phyloP scores from a whole-genome alignment of 345 rosid genomes.

The Arabis hirsuta region DNA sequence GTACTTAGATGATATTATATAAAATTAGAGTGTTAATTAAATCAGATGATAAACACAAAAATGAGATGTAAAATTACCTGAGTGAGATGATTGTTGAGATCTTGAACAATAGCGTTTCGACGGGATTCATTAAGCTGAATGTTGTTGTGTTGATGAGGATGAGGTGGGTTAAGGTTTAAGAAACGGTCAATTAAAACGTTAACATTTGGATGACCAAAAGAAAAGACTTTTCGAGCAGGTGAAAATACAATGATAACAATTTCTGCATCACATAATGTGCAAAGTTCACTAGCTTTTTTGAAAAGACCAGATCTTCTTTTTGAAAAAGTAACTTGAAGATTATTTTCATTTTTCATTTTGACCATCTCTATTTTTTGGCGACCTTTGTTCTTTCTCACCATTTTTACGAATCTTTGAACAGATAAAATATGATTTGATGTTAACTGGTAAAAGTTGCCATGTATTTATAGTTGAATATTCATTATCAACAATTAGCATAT shows the following conservation, averaged over 20 bases:
- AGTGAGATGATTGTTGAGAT: constrained; percentile 58
- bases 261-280: constrained; percentile 32
- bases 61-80: constrained; percentile 23
- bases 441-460: neutral
- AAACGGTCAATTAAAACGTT: constrained; percentile 45
- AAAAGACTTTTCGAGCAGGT: constrained; percentile 49
- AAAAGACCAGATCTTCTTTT: constrained; percentile 42
- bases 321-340: constrained; percentile 38
- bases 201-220: constrained; percentile 65
- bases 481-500: neutral
- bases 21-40: neutral
- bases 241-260: constrained; percentile 36
- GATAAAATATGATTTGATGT: neutral
- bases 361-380: constrained; percentile 36
- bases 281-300: constrained; percentile 41
- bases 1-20: neutral
- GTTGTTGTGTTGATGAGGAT: constrained; percentile 4
- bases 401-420: neutral
- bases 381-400: constrained; percentile 49
- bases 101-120: constrained; percentile 47
- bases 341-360: constrained; percentile 35
- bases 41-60: neutral
- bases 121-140: constrained; percentile 43
- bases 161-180: constrained; percentile 29
- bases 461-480: constrained; percentile 29